These are phyloP conservation scores for Hypoxylon sp. DNA, from an alignment of 2,329 filamentous ascomycete species.

Conservation along the genomic window DNA sequence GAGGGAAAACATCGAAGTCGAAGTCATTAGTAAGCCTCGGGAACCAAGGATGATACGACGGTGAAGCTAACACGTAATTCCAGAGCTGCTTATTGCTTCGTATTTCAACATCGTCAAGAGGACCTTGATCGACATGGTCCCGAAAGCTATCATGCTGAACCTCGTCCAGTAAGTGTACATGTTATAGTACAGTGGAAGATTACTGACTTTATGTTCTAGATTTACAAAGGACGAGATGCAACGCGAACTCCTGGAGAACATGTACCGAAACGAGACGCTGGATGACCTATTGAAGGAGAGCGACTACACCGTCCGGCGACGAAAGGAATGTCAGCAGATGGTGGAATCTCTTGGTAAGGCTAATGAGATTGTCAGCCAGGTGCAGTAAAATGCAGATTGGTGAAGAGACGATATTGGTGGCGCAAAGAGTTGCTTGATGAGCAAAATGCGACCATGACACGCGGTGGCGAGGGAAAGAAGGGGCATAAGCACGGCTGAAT, in stretches of 20 bases:
- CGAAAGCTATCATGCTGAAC: conserved; percentile 98
- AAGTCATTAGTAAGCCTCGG: conserved; percentile 86
- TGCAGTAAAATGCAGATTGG: conserved; percentile 59
- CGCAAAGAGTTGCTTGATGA: not conserved
- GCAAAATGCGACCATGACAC: conserved; percentile 7
- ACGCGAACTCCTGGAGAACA: conserved; percentile 92
- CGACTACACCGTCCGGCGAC: conserved; percentile 91
- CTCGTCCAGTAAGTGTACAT: conserved; percentile 81
- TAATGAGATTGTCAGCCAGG: conserved; percentile 92
- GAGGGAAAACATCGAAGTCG: conserved; percentile 93
- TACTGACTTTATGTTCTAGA: conserved; percentile 55
- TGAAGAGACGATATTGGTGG: not conserved
- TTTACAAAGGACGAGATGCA: conserved; percentile 99
- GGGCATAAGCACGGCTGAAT: not conserved
- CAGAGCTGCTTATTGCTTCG: conserved; percentile 92
- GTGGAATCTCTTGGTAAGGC: conserved; percentile 90
- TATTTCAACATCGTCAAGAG: conserved; percentile 99
- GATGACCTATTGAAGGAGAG: conserved; percentile 97
- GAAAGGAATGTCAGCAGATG: conserved; percentile 99
- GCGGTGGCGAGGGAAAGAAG: not conserved
- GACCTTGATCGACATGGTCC: conserved; percentile 99
- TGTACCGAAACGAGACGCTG: conserved; percentile 90
- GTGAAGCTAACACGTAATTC: conserved; percentile 22
- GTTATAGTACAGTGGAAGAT: not conserved
- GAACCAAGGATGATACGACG: not conserved